Evolutionary conservation across 1,284 basidiomycete species (phyloP).

Genomic region (Anthracocystis panici-leucophaei): DNA sequence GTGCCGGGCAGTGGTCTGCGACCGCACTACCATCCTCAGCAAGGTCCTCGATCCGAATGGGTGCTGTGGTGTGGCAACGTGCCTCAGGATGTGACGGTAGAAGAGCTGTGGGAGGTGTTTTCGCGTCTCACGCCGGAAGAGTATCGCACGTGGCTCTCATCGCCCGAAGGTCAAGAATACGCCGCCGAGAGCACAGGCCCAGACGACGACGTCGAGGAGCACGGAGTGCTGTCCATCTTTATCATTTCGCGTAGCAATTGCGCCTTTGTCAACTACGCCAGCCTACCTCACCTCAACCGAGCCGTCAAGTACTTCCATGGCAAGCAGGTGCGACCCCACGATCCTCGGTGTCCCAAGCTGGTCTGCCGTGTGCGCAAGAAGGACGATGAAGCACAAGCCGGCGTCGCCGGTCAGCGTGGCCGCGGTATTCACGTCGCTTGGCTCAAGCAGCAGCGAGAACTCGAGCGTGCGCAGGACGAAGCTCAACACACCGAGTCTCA

Average conservation of each 20-base stretch:
- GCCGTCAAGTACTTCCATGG: slow-evolving; percentile 83
- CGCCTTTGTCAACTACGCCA: slow-evolving; percentile 89
- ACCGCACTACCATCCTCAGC: slow-evolving; percentile 50
- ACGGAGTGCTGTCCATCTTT: slow-evolving; percentile 87
- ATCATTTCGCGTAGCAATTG: slow-evolving; percentile 91
- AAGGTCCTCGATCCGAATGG: slow-evolving; percentile 81
- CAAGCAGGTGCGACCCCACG: slow-evolving; percentile 76
- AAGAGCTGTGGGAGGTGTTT: slow-evolving; percentile 91
- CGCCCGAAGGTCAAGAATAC: slow-evolving; percentile 20
- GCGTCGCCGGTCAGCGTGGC: slow-evolving; percentile 90
- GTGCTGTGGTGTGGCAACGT: slow-evolving; percentile 97
- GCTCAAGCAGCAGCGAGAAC: slow-evolving; percentile 74
- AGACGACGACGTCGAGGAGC: slow-evolving; percentile 48
- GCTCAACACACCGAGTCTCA: slow-evolving; percentile 1
- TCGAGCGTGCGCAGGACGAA: slow-evolving; percentile 23
- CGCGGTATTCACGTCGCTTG: slow-evolving; percentile 84
- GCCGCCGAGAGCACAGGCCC: not conserved
- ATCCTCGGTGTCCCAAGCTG: slow-evolving; percentile 80
- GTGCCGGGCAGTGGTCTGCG: slow-evolving; percentile 42
- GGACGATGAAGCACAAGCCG: slow-evolving; percentile 88
- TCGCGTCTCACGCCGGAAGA: slow-evolving; percentile 46
- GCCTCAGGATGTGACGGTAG: slow-evolving; percentile 81
- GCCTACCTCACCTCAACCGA: slow-evolving; percentile 75
- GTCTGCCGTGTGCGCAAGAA: slow-evolving; percentile 86
- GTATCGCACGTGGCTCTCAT: slow-evolving; percentile 23